Base-by-base conservation (phyloP, 2,329 filamentous ascomycete genomes). In the Simplicillium sp. region DNA sequence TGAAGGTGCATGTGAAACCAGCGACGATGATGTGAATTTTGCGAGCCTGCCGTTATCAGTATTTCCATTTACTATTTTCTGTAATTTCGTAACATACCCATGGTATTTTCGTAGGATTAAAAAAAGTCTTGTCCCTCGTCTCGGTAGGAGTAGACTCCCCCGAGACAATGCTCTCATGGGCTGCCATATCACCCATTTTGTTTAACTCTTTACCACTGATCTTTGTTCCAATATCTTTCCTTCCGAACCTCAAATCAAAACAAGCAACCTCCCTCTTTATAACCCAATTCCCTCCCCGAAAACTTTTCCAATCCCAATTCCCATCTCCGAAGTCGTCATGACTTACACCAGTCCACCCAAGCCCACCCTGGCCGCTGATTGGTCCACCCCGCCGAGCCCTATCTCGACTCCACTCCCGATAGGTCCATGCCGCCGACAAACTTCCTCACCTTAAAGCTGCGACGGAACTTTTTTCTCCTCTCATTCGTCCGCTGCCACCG, bases 1-100 rank as follows among this genome's bases (percentile, higher is more conserved):
- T 61, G 44, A 62, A 58, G 9, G 57, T 62, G 40, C 57, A 60
- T 2, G 54, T 59, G 43, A 62, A 60, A 16, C 59, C 59, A 15
- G 57, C 57, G 9, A 58, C 41, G 36, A 61, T 44, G 36, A 62
- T 53, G 46, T 60, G 57, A 6, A 60, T 38, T 40, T 62, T 62
- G 36, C 53, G 52, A 13, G 42, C 28, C 53, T 55, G 18, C 17
- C 29, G 32, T 13, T 18, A 7, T 43, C 34, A 38, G 34, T 28
- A 11, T 16, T 3, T 11, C 13, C 15, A 40, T n/a, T n/a, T n/a
- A n/a, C n/a, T n/a, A n/a, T n/a, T n/a, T n/a, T n/a, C n/a, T 5
- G 28, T 16, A 17, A 2, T 13, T 32, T 13, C 2, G 9, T 3
- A 7, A 48, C 52, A 33, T 42, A 56, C 55, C 37, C 47, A 38